Conservation (phyloP, 2,329 filamentous ascomycete species). For the Fusarium papillatum region DNA sequence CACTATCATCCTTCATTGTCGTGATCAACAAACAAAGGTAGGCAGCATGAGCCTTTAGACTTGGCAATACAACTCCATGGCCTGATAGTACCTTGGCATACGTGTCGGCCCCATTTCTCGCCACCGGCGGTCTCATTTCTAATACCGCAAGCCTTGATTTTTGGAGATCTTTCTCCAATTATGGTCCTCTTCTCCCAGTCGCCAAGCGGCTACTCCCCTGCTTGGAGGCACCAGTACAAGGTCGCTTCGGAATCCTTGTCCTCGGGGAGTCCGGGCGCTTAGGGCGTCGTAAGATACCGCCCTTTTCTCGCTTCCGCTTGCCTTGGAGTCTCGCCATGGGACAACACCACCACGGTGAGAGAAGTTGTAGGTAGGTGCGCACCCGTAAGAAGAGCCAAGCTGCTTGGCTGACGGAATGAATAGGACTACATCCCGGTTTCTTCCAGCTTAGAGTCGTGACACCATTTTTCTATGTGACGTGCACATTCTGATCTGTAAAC, state of each 20-base stretch:
- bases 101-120: background rate
- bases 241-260: background rate
- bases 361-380: too few species aligned
- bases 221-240: background rate
- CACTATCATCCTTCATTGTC: background rate
- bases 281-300: background rate
- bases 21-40: background rate
- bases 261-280: background rate
- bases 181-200: background rate
- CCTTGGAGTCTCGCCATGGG: background rate
- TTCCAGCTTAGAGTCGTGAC: background rate
- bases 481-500: background rate
- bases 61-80: background rate
- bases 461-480: background rate
- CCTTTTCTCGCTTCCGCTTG: background rate
- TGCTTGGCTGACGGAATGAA: background rate
- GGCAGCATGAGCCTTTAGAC: background rate
- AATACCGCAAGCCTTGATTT: background rate
- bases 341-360: background rate
- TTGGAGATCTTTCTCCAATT: conserved; percentile 1
- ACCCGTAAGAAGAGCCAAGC: background rate
- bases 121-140: background rate
- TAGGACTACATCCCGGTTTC: background rate
- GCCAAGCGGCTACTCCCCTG: background rate
- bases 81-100: background rate